These are phyloP conservation scores for Sporothrix mexicana DNA, from an alignment of 2,329 filamentous ascomycete genomes.

Conservation along the genomic window DNA sequence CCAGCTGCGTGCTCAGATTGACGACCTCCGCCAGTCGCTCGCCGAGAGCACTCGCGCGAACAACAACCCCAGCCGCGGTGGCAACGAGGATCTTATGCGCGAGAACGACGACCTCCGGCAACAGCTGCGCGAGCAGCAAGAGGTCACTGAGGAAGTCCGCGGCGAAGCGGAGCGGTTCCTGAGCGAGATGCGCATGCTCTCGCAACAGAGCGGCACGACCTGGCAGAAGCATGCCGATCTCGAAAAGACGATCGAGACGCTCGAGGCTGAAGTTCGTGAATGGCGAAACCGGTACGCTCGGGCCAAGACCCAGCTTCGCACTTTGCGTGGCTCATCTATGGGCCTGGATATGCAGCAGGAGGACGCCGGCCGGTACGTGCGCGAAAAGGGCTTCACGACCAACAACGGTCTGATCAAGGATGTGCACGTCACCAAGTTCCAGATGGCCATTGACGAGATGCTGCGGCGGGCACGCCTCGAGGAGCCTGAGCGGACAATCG, in stretches of 20 bases:
- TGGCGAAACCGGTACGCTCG: conserved; percentile 92
- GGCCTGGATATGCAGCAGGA: conserved; percentile 72
- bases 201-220: conserved; percentile 76
- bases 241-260: conserved; percentile 71
- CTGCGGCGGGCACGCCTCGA: conserved; percentile 76
- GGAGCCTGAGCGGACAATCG: conserved; percentile 76
- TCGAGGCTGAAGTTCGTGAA: conserved; percentile 83
- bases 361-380: conserved; percentile 70
- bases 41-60: conserved; percentile 39
- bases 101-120: conserved; percentile 73
- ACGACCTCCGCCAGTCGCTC: conserved; percentile 53
- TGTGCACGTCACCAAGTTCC: conserved; percentile 91
- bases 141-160: conserved; percentile 84
- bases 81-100: conserved; percentile 62
- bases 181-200: conserved; percentile 85
- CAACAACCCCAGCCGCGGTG: conserved; percentile 37
- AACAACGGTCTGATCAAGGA: conserved; percentile 84
- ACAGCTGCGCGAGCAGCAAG: conserved; percentile 74
- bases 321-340: conserved; percentile 78
- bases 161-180: conserved; percentile 83
- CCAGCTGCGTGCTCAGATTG: conserved; percentile 68
- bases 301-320: conserved; percentile 84
- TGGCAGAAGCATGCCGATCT: conserved; percentile 84
- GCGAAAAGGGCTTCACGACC: conserved; percentile 70
- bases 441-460: conserved; percentile 91